phyloP scores from a whole-genome alignment of 2,329 filamentous ascomycete species.

The Trichoderma brevicompactum region DNA sequence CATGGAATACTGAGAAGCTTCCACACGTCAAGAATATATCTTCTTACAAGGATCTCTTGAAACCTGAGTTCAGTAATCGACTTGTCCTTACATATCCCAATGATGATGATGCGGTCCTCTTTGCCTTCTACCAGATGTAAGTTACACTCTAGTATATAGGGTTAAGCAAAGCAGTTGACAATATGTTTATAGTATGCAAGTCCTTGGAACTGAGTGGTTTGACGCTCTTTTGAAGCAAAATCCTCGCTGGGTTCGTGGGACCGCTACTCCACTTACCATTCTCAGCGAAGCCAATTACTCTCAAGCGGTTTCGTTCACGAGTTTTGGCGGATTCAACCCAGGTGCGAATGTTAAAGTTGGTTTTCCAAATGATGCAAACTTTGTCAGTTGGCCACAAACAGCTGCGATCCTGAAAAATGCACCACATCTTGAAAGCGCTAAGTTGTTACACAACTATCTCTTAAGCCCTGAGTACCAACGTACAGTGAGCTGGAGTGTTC shows the following conservation, averaged over 20 bases:
- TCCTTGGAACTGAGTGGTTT: slow-evolving; percentile 53
- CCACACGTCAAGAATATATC: slow-evolving; percentile 39
- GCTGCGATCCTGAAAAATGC: slow-evolving; percentile 54
- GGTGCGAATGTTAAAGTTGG: slow-evolving; percentile 34
- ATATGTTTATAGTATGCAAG: slow-evolving; percentile 39
- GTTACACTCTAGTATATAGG: slow-evolving; percentile 25
- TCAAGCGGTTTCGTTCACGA: slow-evolving; percentile 44
- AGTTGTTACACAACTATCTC: slow-evolving; percentile 54
- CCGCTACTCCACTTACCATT: slow-evolving; percentile 47
- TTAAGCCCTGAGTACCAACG: slow-evolving; percentile 48
- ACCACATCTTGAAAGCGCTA: slow-evolving; percentile 55
- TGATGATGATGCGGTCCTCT: slow-evolving; percentile 61
- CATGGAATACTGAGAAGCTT: slow-evolving; percentile 44
- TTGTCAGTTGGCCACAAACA: slow-evolving; percentile 54
- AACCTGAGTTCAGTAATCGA: slow-evolving; percentile 57
- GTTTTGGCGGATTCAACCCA: slow-evolving; percentile 31
- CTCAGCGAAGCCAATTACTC: slow-evolving; percentile 38
- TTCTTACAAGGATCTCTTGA: slow-evolving; percentile 49
- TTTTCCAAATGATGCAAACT: slow-evolving; percentile 45
- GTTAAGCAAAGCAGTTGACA: background rate
- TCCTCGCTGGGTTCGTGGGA: slow-evolving; percentile 58
- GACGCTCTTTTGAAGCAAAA: slow-evolving; percentile 53
- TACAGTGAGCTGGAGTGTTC: slow-evolving; percentile 41
- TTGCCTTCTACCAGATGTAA: slow-evolving; percentile 54
- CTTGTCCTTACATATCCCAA: slow-evolving; percentile 61